Conservation (phyloP, 805 yeast species). For the Yamadazyma paraphyllophila region DNA sequence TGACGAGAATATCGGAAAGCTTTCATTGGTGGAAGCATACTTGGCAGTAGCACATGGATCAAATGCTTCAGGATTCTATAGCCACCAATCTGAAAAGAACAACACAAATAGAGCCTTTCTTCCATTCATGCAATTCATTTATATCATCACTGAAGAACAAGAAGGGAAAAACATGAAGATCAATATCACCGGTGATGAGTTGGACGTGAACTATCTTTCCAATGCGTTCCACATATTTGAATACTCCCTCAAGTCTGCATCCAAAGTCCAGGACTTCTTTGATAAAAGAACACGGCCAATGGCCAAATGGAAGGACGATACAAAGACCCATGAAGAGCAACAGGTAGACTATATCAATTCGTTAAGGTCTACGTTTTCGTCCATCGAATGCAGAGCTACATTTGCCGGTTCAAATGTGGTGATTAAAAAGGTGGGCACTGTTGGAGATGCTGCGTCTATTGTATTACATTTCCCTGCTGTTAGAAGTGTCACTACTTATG, state of each 20-base stretch:
- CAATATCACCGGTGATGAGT: constrained; percentile 61
- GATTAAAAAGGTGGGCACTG: constrained; percentile 43
- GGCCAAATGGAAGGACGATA: constrained; percentile 15
- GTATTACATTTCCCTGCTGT: constrained; percentile 76
- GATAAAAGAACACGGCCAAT: constrained; percentile 18
- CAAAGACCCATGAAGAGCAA: constrained; percentile 13
- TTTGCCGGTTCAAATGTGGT: constrained; percentile 71
- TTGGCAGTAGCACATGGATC: constrained; percentile 68
- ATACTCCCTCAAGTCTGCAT: constrained; percentile 45
- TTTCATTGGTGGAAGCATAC: constrained; percentile 67
- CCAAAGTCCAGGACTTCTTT: constrained; percentile 39
- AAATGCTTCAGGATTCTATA: constrained; percentile 48
- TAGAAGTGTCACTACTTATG: constrained; percentile 53
- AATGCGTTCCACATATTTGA: constrained; percentile 56
- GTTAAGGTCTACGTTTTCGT: constrained; percentile 23
- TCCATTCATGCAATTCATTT: constrained; percentile 64
- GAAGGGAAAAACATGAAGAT: constrained; percentile 37
- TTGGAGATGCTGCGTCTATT: constrained; percentile 52
- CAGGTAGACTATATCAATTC: constrained; percentile 14
- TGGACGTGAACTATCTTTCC: constrained; percentile 65
- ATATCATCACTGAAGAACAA: constrained; percentile 30
- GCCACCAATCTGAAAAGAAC: constrained; percentile 43
- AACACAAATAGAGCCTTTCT: constrained; percentile 62
- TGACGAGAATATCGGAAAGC: constrained; percentile 60
- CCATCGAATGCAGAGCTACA: constrained; percentile 50